Evolutionary conservation across 805 yeast genomes (phyloP), one percentile per base, ranked within the genome.

Genomic region (Candida anglica): DNA sequence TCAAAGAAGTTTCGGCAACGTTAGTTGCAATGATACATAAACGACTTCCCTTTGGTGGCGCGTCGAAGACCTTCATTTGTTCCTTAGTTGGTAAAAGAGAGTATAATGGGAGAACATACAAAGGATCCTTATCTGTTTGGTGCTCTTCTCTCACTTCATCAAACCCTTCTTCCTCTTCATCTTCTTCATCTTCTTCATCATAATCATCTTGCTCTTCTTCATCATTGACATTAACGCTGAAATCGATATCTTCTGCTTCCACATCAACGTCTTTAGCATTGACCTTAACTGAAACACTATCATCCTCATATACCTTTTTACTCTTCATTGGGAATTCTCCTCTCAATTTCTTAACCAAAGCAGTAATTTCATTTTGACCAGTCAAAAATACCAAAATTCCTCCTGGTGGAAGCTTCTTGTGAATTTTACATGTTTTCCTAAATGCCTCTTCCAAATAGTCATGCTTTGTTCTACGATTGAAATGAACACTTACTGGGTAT

Each of bases 1-100:
- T 93, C 53, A 93, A 71, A 1, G 97, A 88, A 0, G 99, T 93
- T 57, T 93, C 99, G 0, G 99, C 99, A 37, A 93, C 95, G 53
- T 93, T 93, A 2, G 99, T 93, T 4, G 99, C 96, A 20, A 93
- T 86, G 25, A 93, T 83, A 66, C 97, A 88, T 7, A 93, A 58
- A 48, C 99, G 71, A 26, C 88, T 73, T 4, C 95, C 95, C 17
- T 66, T 62, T 3, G 98, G 98, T 2, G 96, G 95, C 0, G 69
- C 66, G 37, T 85, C 75, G 53, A 93, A 93, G 2, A 93, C 95
- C 52, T 80, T 85, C 88, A 93, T 80, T 62, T 93, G 99, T 50
- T 93, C 95, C 30, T 75, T 77, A 0, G 98, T 88, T n/a, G 99
- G 96, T 24, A 93, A 66, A 29, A 93, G 64, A 5, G 98, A 91